Conservation (phyloP, 1,284 basidiomycete species). For the Ganoderma sp. region DNA sequence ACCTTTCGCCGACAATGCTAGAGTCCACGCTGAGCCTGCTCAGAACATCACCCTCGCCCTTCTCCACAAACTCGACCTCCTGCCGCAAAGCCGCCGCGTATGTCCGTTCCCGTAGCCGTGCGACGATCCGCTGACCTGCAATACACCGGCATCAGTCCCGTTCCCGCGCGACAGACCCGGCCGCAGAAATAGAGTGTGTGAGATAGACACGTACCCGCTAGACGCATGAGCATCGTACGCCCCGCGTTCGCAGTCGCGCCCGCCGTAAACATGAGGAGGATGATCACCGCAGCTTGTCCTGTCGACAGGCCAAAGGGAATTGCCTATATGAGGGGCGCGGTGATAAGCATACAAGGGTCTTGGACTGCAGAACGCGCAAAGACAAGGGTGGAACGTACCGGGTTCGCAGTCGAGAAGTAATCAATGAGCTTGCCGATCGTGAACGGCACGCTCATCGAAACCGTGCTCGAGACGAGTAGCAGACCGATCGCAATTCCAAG, state of each 20-base stretch:
- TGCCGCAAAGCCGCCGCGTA: conserved; percentile 85
- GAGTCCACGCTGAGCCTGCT: conserved; percentile 92
- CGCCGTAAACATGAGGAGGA: conserved; percentile 84
- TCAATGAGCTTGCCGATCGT: conserved; percentile 93
- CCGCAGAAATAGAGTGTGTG: background rate
- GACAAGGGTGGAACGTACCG: conserved; percentile 54
- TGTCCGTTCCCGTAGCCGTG: conserved; percentile 82
- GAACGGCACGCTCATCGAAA: conserved; percentile 91
- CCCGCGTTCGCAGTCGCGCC: conserved; percentile 91
- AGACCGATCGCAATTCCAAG: conserved; percentile 74
- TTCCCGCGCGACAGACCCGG: conserved; percentile 1
- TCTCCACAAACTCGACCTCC: conserved; percentile 93
- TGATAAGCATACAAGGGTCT: background rate
- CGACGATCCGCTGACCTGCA: conserved; percentile 89
- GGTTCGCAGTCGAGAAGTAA: conserved; percentile 78
- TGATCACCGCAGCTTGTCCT: conserved; percentile 77
- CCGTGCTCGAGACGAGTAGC: conserved; percentile 71
- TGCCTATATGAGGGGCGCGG: conserved; percentile 49
- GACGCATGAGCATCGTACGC: conserved; percentile 88
- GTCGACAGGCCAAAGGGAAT: conserved; percentile 81
- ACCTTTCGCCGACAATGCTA: conserved; percentile 95
- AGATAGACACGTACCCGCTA: conserved; percentile 58
- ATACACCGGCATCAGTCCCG: background rate
- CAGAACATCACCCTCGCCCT: conserved; percentile 92
- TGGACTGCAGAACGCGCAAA: conserved; percentile 28